phyloP scores from a whole-genome alignment of 1,139 yeast genomes.

The Petasospora rhodanensis region DNA sequence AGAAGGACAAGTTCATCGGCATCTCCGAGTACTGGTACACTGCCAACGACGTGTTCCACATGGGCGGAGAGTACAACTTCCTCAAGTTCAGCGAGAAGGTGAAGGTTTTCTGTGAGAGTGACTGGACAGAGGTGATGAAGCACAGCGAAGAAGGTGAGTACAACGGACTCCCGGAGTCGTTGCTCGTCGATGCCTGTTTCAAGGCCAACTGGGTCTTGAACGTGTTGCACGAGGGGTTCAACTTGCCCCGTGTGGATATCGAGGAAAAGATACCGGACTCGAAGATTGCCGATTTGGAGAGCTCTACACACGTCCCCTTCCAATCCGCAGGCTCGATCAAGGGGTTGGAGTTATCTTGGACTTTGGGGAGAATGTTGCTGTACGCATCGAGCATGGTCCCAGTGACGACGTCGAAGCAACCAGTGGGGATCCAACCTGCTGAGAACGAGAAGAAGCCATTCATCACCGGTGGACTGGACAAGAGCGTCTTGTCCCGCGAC shows the following conservation, averaged over 20 bases:
- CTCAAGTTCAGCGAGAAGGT: conserved; percentile 56
- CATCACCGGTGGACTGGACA: conserved; percentile 19
- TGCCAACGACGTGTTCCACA: conserved; percentile 71
- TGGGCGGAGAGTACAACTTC: conserved; percentile 74
- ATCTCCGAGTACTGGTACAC: conserved; percentile 85
- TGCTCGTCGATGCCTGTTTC: conserved; percentile 67
- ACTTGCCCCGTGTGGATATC: conserved; percentile 58
- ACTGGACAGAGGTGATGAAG: conserved; percentile 50
- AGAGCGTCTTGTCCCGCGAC: conserved; percentile 1
- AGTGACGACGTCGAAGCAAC: conserved; percentile 23
- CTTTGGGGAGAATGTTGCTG: conserved; percentile 55
- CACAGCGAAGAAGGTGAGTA: conserved; percentile 48
- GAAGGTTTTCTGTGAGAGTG: conserved; percentile 58
- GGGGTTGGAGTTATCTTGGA: conserved; percentile 65
- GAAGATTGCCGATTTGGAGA: conserved; percentile 26
- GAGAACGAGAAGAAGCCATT: conserved; percentile 32
- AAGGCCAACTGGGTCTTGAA: conserved; percentile 81
- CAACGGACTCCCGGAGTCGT: conserved; percentile 33
- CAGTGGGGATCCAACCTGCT: conserved; percentile 54
- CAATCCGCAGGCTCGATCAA: conserved; percentile 56
- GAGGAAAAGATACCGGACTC: conserved; percentile 33
- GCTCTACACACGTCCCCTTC: conserved; percentile 46
- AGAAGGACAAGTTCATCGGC: conserved; percentile 70
- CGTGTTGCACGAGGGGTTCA: conserved; percentile 75
- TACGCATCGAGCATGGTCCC: conserved; percentile 53